Evolutionary conservation across 805 yeast species (phyloP), one percentile per base, ranked within the genome.

Genomic region (Citeromyces matritensis): DNA sequence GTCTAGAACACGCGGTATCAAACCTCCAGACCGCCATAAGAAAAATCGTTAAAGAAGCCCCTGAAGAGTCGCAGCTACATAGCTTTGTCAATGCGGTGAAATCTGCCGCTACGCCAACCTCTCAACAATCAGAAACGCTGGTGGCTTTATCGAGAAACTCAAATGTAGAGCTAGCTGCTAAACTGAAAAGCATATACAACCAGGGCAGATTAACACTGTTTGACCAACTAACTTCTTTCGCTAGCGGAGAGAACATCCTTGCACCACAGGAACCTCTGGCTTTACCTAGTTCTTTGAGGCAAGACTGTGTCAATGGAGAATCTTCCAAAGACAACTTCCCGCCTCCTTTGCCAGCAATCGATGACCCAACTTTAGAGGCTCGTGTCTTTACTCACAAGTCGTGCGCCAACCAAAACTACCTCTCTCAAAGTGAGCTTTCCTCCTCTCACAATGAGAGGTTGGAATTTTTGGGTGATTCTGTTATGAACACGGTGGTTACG

Each of bases 391-490:
- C 77, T 17, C 96, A 88, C 50, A 74, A 75, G 41, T 85, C 95
- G 0, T 58, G 69, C 3, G 65, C 76, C 37, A 69, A 68, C 39
- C 67, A 69, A 37, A 49, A 68, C 4, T 70, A 69, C 39, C 49
- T 76, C 30, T 57, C 69, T n/a, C 69, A 64, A 31, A 50, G 55
- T 4, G 88, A 78, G 39, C 57, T 67, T 33, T 57, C 78, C 15
- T 57, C 63, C 32, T 57, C 74, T 2, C 86, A 83, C 42, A 82
- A 88, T 49, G 96, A 86, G 58, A 63, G 95, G 31, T 58, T 85
- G 14, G 97, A 88, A 55, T 88, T 84, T 46, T 57, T 83, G 28
- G 97, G 97, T 10, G 97, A 88, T 55, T 74, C 96, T 1, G 68
- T 84, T 13, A 56, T 88, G 36, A 80, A 82, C 45, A 67, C 66